Conservation (phyloP, 768 basidiomycete species). For the Sporobolomyces phaffii region DNA sequence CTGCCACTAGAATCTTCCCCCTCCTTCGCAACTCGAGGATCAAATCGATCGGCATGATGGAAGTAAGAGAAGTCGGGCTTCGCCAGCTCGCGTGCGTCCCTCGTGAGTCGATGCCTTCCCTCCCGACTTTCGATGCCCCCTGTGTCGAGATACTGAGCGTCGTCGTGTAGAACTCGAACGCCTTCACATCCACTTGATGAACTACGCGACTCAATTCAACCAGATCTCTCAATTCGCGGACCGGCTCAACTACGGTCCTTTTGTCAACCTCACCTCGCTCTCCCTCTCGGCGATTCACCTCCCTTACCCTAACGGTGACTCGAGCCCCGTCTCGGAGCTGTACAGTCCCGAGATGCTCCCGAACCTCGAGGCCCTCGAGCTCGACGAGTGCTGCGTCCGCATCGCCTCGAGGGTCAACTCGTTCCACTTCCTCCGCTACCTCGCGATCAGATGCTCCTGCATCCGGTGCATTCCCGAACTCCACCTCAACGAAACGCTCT, state of each 20-base stretch:
- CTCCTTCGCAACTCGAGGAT: not conserved
- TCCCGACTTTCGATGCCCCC: not conserved
- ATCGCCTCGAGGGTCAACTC: not conserved
- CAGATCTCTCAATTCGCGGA: not conserved
- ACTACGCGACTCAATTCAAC: not conserved
- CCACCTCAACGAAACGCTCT: not conserved
- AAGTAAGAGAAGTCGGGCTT: not conserved
- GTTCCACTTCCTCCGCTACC: not conserved
- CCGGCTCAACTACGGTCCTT: not conserved
- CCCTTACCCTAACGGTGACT: not conserved
- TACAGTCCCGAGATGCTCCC: not conserved
- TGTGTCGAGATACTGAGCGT: not conserved
- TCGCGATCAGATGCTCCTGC: slow-evolving; percentile 2
- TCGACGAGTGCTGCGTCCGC: slow-evolving; percentile 16
- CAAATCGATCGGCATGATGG: slow-evolving; percentile 1
- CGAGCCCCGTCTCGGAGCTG: not conserved
- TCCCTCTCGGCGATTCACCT: not conserved
- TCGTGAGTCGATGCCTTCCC: slow-evolving; percentile 1
- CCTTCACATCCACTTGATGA: slow-evolving; percentile 1
- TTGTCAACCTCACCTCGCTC: not conserved
- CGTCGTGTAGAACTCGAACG: not conserved
- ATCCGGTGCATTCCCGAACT: not conserved
- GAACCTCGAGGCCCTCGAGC: not conserved
- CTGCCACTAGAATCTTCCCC: not conserved
- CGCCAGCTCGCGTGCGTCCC: not conserved